Percentiles rank a stretch among this genome's conserved stretches.
These are phyloP conservation scores for Melastoma candidum DNA, from an alignment of 441 rosid genomes.

Conservation along the genomic window DNA sequence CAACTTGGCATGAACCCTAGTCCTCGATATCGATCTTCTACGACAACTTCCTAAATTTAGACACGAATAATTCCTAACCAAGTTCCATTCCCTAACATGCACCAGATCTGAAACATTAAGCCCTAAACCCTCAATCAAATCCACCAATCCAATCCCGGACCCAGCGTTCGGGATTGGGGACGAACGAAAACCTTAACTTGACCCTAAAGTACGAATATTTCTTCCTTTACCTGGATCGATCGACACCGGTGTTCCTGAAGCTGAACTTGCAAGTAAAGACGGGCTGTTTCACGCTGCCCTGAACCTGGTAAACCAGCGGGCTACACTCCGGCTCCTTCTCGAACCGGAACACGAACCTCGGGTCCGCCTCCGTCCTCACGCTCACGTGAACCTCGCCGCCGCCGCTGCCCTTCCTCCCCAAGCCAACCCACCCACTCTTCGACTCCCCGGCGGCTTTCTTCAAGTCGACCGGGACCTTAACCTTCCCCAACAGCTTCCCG, in stretches of 20 bases:
- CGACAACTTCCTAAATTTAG: too few species aligned
- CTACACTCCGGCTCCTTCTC: conserved; percentile 62
- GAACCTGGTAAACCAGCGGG: conserved; percentile 63
- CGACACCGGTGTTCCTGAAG: conserved; percentile 26
- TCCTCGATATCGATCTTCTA: too few species aligned
- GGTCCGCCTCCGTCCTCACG: conserved; percentile 49
- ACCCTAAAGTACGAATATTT: not conserved
- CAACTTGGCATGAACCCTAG: too few species aligned
- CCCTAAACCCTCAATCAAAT: too few species aligned
- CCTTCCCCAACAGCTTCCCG: conserved; percentile 32
- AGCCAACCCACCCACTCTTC: conserved; percentile 36
- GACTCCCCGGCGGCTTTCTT: conserved; percentile 23
- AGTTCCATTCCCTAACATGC: too few species aligned
- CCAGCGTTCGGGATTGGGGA: not conserved
- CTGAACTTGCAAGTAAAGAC: conserved; percentile 69
- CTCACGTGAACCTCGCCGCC: conserved; percentile 23
- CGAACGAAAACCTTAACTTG: not conserved
- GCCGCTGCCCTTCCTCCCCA: conserved; percentile 22
- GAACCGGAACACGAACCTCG: conserved; percentile 52
- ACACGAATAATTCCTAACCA: too few species aligned
- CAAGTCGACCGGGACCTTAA: conserved; percentile 32
- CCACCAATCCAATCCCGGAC: too few species aligned
- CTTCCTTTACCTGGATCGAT: conserved; percentile 31
- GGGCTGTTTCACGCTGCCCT: conserved; percentile 48
- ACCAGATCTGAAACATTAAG: too few species aligned